These are phyloP conservation scores for Durusdinium trenchii DNA, from an alignment of 73 alveolate genomes.

Conservation along the genomic window DNA sequence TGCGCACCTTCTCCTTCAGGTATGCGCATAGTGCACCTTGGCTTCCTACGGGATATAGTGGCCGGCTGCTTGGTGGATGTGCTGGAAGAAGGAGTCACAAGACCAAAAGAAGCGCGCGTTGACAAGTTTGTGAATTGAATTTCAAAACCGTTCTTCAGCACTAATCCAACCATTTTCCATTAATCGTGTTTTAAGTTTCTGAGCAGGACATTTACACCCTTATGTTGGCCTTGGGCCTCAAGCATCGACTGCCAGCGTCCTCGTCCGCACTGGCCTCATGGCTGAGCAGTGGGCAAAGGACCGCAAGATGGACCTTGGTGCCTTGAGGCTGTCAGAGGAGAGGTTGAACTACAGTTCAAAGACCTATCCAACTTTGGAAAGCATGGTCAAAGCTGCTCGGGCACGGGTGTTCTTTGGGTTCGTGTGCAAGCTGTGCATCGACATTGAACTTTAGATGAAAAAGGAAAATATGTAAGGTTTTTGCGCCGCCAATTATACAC, in stretches of 20 bases:
- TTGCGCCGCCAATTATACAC: too few relatives aligned
- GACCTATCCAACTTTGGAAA: background rate
- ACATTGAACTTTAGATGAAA: too few relatives aligned
- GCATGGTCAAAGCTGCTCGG: background rate
- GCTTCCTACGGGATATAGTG: constrained; percentile 19
- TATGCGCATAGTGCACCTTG: constrained; percentile 37
- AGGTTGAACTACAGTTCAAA: background rate
- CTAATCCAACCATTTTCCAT: too few relatives aligned
- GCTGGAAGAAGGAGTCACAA: constrained; percentile 44
- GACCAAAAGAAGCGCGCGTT: too few relatives aligned
- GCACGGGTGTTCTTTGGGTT: background rate
- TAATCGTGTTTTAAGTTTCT: too few relatives aligned
- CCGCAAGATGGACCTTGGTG: background rate
- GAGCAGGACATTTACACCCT: too few relatives aligned
- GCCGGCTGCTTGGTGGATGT: background rate
- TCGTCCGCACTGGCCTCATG: background rate
- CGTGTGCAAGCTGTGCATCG: too few relatives aligned
- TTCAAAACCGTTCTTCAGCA: too few relatives aligned
- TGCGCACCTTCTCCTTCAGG: background rate
- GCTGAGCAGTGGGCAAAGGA: background rate
- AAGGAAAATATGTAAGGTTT: too few relatives aligned
- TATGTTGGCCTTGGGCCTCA: background rate
- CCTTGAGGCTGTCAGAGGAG: background rate
- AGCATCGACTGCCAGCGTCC: background rate
- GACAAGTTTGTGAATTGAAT: too few relatives aligned